Percentiles rank a stretch among this genome's conserved stretches.
Evolutionary conservation across 495 filamentous ascomycete species (phyloP).

Genomic region (Podospora pseudocomata): DNA sequence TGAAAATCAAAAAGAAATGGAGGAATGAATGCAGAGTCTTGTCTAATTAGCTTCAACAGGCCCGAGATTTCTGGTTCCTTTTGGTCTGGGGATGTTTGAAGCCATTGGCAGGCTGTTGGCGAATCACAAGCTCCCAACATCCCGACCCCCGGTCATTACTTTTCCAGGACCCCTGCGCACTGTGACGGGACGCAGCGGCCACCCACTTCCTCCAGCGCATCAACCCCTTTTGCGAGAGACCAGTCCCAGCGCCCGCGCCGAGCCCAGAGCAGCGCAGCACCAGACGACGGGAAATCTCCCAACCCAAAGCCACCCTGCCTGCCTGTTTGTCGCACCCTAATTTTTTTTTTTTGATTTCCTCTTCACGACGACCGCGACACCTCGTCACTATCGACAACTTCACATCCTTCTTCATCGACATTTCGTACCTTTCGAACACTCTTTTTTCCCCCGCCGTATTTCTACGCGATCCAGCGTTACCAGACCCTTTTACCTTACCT

Average conservation of each 20-base stretch:
- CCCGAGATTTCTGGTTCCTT: conserved; percentile 17
- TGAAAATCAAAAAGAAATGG: not conserved
- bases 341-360: conserved; percentile 32
- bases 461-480: conserved; percentile 35
- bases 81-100: conserved; percentile 20
- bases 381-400: conserved; percentile 22
- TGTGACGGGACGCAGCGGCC: not conserved
- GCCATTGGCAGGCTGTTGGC: conserved; percentile 21
- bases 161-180: conserved; percentile 20
- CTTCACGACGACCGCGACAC: conserved; percentile 29
- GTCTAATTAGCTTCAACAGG: conserved; percentile 4
- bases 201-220: conserved; percentile 17
- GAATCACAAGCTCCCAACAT: conserved; percentile 22
- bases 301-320: conserved; percentile 27
- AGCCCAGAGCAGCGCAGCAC: conserved; percentile 19
- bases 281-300: conserved; percentile 23
- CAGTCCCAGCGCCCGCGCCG: conserved; percentile 16
- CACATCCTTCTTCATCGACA: conserved; percentile 26
- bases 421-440: conserved; percentile 35
- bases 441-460: conserved; percentile 29
- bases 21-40: not conserved
- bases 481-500: conserved; percentile 9
- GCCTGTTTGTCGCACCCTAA: conserved; percentile 31
- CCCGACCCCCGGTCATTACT: conserved; percentile 26
- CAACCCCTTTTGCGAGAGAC: conserved; percentile 33